A percentile compares a stretch with the other conserved stretches of the same genome.
Evolutionary conservation across 1,139 yeast genomes (phyloP).

Genomic region (Candida labiduridarum): DNA sequence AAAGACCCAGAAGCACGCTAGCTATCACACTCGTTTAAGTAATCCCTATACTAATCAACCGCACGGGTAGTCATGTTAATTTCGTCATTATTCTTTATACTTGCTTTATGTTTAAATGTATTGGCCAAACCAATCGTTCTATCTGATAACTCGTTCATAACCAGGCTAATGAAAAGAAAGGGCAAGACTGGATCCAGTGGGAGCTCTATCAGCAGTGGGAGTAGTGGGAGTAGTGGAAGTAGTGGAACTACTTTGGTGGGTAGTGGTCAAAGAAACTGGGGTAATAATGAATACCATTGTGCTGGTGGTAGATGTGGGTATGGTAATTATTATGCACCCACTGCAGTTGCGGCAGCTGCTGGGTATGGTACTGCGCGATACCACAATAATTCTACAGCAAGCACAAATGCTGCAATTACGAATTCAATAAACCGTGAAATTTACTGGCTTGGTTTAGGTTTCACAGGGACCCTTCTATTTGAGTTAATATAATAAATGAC

Average conservation of each 20-base stretch:
- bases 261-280: not conserved
- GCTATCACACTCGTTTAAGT: too few relatives aligned
- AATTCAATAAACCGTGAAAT: not conserved
- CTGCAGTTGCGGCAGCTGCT: conserved; percentile 16
- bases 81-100: not conserved
- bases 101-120: not conserved
- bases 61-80: not conserved
- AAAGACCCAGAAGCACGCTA: too few relatives aligned
- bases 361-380: conserved; percentile 16
- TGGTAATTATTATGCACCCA: conserved; percentile 16
- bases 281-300: conserved; percentile 9
- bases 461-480: not conserved
- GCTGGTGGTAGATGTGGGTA: conserved; percentile 12
- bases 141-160: not conserved
- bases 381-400: conserved; percentile 7
- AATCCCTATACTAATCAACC: too few relatives aligned
- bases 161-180: not conserved
- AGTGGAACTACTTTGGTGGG: not conserved
- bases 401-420: not conserved
- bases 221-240: not conserved
- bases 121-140: not conserved
- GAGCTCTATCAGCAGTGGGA: not conserved
- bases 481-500: not conserved
- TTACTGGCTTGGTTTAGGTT: not conserved
- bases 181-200: not conserved